Percentiles rank a stretch among this genome's conserved stretches.
These are phyloP conservation scores for Podospora australis DNA, from an alignment of 495 filamentous ascomycete genomes.

Conservation along the genomic window DNA sequence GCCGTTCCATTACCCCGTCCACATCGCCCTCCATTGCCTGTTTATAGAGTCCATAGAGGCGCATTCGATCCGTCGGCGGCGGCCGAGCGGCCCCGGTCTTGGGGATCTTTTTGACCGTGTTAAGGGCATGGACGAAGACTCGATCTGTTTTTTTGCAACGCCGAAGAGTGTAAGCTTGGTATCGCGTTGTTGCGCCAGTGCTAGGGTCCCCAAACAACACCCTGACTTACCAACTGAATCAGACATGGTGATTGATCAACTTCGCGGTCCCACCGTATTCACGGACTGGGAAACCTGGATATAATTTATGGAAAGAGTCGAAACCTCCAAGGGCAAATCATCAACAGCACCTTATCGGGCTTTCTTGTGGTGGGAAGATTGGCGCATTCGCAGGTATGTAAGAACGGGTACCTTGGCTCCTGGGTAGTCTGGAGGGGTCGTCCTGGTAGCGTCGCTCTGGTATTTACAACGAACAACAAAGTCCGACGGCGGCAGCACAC, in stretches of 20 bases:
- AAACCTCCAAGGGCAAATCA: background rate
- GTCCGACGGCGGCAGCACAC: no score
- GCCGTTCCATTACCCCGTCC: slow-evolving; percentile 82
- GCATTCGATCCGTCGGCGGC: slow-evolving; percentile 74
- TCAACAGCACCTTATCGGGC: background rate
- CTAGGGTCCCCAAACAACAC: background rate
- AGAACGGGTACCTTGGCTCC: no score
- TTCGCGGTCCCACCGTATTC: background rate
- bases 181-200: slow-evolving; percentile 2
- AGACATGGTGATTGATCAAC: slow-evolving; percentile 7
- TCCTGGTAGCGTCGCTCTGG: no score
- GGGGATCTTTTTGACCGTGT: slow-evolving; percentile 95
- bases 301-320: background rate
- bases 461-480: no score
- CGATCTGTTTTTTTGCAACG: slow-evolving; percentile 54
- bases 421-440: no score
- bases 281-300: background rate
- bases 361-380: slow-evolving; percentile 3
- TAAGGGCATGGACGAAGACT: slow-evolving; percentile 97
- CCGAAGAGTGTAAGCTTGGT: slow-evolving; percentile 13
- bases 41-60: slow-evolving; percentile 96
- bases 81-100: slow-evolving; percentile 85
- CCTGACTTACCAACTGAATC: slow-evolving; percentile 18
- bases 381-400: slow-evolving; percentile 2
- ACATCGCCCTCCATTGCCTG: slow-evolving; percentile 99